phyloP scores from a whole-genome alignment of 1,284 basidiomycete genomes.

The Termitomyces sp. region DNA sequence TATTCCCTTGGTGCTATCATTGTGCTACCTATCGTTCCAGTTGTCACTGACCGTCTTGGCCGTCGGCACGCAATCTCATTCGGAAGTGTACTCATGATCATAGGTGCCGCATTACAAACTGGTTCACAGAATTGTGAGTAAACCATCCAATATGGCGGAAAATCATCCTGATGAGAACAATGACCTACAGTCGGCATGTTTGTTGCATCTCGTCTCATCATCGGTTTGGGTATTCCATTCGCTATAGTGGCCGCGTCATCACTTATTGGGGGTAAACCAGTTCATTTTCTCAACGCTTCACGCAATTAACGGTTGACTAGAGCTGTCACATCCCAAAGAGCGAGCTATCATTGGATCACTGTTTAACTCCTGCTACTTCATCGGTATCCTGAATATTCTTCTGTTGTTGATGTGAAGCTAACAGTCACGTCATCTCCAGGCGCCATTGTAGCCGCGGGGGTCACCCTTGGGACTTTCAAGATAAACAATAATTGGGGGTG shows the following conservation, averaged over 20 bases:
- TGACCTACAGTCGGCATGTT: slow-evolving; percentile 45
- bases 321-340: slow-evolving; percentile 47
- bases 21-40: slow-evolving; percentile 41
- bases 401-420: background rate
- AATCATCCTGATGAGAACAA: background rate
- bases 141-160: slow-evolving; percentile 13
- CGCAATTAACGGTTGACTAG: slow-evolving; percentile 19
- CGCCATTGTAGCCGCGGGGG: slow-evolving; percentile 42
- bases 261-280: slow-evolving; percentile 36
- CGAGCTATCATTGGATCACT: slow-evolving; percentile 43
- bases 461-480: slow-evolving; percentile 44
- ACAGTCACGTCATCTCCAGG: slow-evolving; percentile 23
- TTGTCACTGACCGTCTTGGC: slow-evolving; percentile 40
- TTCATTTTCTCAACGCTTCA: background rate
- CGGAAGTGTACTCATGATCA: slow-evolving; percentile 43
- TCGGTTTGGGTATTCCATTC: slow-evolving; percentile 46
- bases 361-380: slow-evolving; percentile 45
- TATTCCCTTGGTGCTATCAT: slow-evolving; percentile 52
- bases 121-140: slow-evolving; percentile 40
- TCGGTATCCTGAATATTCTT: slow-evolving; percentile 25
- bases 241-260: slow-evolving; percentile 46
- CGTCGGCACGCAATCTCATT: slow-evolving; percentile 39
- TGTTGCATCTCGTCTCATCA: slow-evolving; percentile 40
- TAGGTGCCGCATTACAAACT: slow-evolving; percentile 42
- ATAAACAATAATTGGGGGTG: slow-evolving; percentile 49